Conservation (phyloP, 2,329 filamentous ascomycete species). For the Cladophialophora bantiana region DNA sequence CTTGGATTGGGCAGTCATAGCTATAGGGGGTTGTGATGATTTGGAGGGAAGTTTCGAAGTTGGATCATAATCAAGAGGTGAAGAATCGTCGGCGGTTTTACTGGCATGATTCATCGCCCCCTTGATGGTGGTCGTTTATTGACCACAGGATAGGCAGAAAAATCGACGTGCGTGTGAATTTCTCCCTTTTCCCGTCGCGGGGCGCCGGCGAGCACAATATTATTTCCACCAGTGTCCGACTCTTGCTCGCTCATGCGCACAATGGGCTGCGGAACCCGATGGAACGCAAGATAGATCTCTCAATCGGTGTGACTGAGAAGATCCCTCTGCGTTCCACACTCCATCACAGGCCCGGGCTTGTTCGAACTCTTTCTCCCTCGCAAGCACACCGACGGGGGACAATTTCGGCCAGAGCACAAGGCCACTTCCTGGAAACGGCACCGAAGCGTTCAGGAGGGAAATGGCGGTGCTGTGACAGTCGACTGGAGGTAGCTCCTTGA, state of each 20-base stretch:
- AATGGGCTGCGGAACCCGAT: constrained; percentile 56
- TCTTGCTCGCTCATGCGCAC: constrained; percentile 12
- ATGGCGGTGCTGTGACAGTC: constrained; percentile 21
- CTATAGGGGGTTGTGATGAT: constrained; percentile 43
- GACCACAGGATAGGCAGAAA: constrained; percentile 15
- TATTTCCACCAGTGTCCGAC: constrained; percentile 10
- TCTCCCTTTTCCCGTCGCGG: not conserved
- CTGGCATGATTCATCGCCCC: constrained; percentile 40
- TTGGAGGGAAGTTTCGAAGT: constrained; percentile 46
- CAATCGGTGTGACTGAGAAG: constrained; percentile 51
- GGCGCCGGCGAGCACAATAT: constrained; percentile 12
- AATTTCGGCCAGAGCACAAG: constrained; percentile 31
- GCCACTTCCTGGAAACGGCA: constrained; percentile 34
- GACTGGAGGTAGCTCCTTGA: constrained; percentile 15
- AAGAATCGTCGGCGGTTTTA: constrained; percentile 33
- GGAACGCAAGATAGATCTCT: constrained; percentile 61
- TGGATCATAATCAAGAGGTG: constrained; percentile 50
- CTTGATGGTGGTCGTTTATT: constrained; percentile 19
- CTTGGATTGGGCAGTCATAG: constrained; percentile 29
- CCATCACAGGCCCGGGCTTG: constrained; percentile 45
- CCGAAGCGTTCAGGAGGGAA: constrained; percentile 29
- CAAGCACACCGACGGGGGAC: constrained; percentile 19
- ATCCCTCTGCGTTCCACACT: constrained; percentile 59
- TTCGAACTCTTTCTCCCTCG: constrained; percentile 24
- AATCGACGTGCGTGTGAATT: not conserved